These are phyloP conservation scores for Pythium sukuiense DNA, from an alignment of 352 stramenopile species.

Conservation along the genomic window DNA sequence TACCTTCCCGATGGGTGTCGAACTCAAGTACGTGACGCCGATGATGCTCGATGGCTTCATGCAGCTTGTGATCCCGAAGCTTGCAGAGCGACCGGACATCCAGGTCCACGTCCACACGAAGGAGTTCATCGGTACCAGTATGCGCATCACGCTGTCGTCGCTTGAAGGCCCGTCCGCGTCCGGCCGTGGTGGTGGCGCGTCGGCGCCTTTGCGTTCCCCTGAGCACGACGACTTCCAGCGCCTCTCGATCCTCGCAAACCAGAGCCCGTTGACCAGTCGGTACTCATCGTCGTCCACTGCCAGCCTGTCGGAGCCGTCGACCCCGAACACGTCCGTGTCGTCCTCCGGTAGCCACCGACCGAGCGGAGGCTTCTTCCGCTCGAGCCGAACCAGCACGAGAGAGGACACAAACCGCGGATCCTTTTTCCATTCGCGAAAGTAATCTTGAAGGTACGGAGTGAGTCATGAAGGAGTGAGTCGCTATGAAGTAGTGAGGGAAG, in stretches of 20 bases:
- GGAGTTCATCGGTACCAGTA: slow-evolving; percentile 89
- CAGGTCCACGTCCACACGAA: slow-evolving; percentile 90
- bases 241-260: slow-evolving; percentile 30
- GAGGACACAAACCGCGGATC: slow-evolving; percentile 45
- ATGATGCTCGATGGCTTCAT: slow-evolving; percentile 92
- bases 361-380: slow-evolving; percentile 31
- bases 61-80: slow-evolving; percentile 87
- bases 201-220: slow-evolving; percentile 3
- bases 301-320: slow-evolving; percentile 13
- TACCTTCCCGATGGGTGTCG: slow-evolving; percentile 85
- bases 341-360: slow-evolving; percentile 23
- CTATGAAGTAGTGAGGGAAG: not conserved
- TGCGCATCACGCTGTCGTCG: slow-evolving; percentile 84
- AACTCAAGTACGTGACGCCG: slow-evolving; percentile 88
- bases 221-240: slow-evolving; percentile 29
- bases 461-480: not conserved
- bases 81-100: slow-evolving; percentile 79
- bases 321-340: slow-evolving; percentile 4
- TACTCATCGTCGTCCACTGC: slow-evolving; percentile 25
- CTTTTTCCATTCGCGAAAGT: slow-evolving; percentile 63
- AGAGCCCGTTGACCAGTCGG: slow-evolving; percentile 21
- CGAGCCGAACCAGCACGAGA: slow-evolving; percentile 22
- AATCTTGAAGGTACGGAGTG: slow-evolving; percentile 14
- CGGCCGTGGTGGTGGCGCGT: slow-evolving; percentile 9
- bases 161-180: slow-evolving; percentile 31